These are phyloP conservation scores for Colletotrichum acutatum DNA, from an alignment of 2,329 filamentous ascomycete species.

Conservation along the genomic window DNA sequence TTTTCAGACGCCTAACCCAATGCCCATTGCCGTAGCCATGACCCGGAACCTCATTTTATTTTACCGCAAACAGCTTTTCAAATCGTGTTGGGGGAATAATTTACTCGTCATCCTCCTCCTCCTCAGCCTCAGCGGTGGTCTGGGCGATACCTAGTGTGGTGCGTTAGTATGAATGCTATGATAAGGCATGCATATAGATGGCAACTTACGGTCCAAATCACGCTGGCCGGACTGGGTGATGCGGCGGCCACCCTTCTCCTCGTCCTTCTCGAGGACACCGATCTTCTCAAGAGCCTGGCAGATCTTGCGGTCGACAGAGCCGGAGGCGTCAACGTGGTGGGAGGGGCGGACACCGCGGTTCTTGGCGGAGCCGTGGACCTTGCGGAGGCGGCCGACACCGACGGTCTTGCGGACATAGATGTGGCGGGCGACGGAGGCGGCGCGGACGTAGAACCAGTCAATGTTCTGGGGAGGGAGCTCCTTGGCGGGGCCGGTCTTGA, in stretches of 20 bases:
- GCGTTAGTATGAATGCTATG: constrained; percentile 3
- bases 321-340: constrained; percentile 95
- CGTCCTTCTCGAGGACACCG: constrained; percentile 95
- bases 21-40: constrained; percentile 26
- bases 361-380: constrained; percentile 95
- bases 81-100: constrained; percentile 39
- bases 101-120: constrained; percentile 76
- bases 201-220: constrained; percentile 86
- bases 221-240: constrained; percentile 98
- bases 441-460: constrained; percentile 95
- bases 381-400: constrained; percentile 96
- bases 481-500: constrained; percentile 97
- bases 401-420: constrained; percentile 99
- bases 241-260: constrained; percentile 98
- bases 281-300: constrained; percentile 99
- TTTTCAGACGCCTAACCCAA: constrained; percentile 35
- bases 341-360: constrained; percentile 94
- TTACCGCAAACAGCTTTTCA: constrained; percentile 18
- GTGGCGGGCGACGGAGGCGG: constrained; percentile 95
- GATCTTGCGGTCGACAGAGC: constrained; percentile 96
- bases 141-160: constrained; percentile 73
- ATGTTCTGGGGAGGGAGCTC: constrained; percentile 98
- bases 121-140: constrained; percentile 79
- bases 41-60: constrained; percentile 20
- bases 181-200: not conserved